Conservation (phyloP, 192 early-diverging fungal species). For the Rhizophagus sp. region DNA sequence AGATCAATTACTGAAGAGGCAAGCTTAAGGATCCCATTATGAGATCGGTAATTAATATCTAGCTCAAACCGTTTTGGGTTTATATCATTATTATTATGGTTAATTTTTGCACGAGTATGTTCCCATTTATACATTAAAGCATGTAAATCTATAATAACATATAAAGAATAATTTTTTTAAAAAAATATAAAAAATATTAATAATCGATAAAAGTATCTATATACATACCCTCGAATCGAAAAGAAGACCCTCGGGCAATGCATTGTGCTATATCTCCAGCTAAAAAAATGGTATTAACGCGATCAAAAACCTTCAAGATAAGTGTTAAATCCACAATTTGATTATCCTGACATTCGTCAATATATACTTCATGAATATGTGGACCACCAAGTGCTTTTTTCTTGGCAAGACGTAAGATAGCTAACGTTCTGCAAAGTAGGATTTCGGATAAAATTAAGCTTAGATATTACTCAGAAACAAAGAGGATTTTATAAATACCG, state of each 20-base stretch:
- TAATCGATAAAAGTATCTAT: no score
- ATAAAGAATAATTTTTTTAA: not conserved
- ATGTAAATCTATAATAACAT: not conserved
- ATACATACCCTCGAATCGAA: slow-evolving; percentile 10
- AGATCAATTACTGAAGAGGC: slow-evolving; percentile 18
- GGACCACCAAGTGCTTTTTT: not conserved
- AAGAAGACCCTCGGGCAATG: slow-evolving; percentile 15
- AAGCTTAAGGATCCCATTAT: slow-evolving; percentile 17
- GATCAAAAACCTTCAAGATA: slow-evolving; percentile 14
- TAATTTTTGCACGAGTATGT: not conserved
- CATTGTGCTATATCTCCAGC: slow-evolving; percentile 28
- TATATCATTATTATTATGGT: not conserved
- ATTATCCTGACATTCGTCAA: slow-evolving; percentile 28
- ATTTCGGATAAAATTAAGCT: not conserved
- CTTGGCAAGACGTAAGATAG: slow-evolving; percentile 18
- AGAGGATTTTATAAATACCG: not conserved
- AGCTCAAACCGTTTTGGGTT: slow-evolving; percentile 26
- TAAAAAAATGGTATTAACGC: slow-evolving; percentile 12
- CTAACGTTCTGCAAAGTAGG: not conserved
- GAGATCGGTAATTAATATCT: slow-evolving; percentile 23
- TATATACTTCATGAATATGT: slow-evolving; percentile 29
- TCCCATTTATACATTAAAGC: slow-evolving; percentile 23
- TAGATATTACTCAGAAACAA: not conserved
- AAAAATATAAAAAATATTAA: not conserved
- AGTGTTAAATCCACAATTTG: slow-evolving; percentile 19